A percentile compares a stretch with the other conserved stretches of the same genome.
Conservation (phyloP, 1,284 basidiomycete species). For the Ceratobasidium sp. region DNA sequence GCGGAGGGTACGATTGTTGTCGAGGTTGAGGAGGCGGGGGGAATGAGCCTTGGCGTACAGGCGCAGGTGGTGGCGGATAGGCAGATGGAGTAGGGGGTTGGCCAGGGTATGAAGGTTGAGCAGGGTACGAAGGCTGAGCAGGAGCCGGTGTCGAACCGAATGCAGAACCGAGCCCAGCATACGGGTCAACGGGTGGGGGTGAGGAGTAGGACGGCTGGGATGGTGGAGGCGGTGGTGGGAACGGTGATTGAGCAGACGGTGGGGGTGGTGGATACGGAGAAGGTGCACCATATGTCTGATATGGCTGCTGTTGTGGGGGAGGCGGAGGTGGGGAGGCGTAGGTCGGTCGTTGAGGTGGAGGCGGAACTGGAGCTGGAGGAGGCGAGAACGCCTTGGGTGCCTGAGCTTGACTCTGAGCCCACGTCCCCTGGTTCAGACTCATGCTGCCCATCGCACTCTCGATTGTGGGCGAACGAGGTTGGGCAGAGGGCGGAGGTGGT, state of each 20-base stretch:
- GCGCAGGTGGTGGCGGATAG: constrained; percentile 41
- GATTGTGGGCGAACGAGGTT: constrained; percentile 64
- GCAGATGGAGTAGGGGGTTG: constrained; percentile 36
- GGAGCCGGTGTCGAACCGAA: constrained; percentile 27
- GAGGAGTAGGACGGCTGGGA: constrained; percentile 38
- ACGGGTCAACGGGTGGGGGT: constrained; percentile 39
- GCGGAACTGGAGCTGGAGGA: constrained; percentile 40
- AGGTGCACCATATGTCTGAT: neutral
- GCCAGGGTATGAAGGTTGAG: constrained; percentile 46
- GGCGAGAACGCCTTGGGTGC: constrained; percentile 42
- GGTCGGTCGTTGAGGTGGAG: constrained; percentile 38
- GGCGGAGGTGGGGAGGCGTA: constrained; percentile 38
- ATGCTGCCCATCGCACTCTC: constrained; percentile 46
- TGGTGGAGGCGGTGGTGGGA: constrained; percentile 51
- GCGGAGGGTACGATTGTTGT: constrained; percentile 1
- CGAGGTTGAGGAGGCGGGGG: constrained; percentile 46
- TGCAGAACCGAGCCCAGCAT: constrained; percentile 37
- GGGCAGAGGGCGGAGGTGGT: constrained; percentile 53
- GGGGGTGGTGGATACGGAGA: constrained; percentile 44
- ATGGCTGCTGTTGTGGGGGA: constrained; percentile 1
- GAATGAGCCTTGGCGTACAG: constrained; percentile 50
- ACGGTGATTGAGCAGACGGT: constrained; percentile 45
- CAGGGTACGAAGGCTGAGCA: constrained; percentile 46
- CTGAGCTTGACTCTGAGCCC: constrained; percentile 17
- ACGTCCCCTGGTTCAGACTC: constrained; percentile 13